Evolutionary conservation across 345 rosid genomes (phyloP), one percentile per base, ranked within the genome.

Genomic region (Aurinia saxatilis): DNA sequence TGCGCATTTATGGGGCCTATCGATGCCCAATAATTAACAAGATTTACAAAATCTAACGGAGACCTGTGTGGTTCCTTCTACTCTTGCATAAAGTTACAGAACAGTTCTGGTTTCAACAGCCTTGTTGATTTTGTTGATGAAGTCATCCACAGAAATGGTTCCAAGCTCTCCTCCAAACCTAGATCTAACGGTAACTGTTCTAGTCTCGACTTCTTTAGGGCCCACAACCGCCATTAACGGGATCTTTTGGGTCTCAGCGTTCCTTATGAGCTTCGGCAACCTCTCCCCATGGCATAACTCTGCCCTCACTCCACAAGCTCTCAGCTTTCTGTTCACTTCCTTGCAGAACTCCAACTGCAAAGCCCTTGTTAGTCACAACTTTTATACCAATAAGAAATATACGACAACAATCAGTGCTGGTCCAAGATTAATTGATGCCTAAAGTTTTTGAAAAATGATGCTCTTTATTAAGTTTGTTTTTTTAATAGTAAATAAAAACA

Each of bases 181-280:
- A 21, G 98, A 89, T 66, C 98, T 80, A 44, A 92, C 75, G 0
- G 96, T 87, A 31, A 87, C 85, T 11, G 82, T 81, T 48, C 75
- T 77, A 0, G 81, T 78, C 68, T 85, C 97, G 3, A 78, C 90
- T 81, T 92, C 98, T 68, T 85, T 89, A 10, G 96, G 85, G 7
- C 98, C 97, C 0, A 92, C 84, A 19, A 92, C 97, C 2, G 87
- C 98, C 98, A 87, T 87, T 31, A 89, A 71, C 2, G 97, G 97
- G 40, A 85, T 72, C 78, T 85, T 92, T 78, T 84, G 97, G 74
- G 87, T 92, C 84, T 89, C 97, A 25, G 90, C 86, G 54, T 81
- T 85, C 60, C 98, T 84, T 49, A 92, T 89, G 7, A 92, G 97
- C 79, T 92, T 92, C 1, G 96, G 97, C 52, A 89, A 69, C 66